These are phyloP conservation scores for Thymus mandschuricus DNA, from an alignment of 257 asterid genomes.

Conservation along the genomic window DNA sequence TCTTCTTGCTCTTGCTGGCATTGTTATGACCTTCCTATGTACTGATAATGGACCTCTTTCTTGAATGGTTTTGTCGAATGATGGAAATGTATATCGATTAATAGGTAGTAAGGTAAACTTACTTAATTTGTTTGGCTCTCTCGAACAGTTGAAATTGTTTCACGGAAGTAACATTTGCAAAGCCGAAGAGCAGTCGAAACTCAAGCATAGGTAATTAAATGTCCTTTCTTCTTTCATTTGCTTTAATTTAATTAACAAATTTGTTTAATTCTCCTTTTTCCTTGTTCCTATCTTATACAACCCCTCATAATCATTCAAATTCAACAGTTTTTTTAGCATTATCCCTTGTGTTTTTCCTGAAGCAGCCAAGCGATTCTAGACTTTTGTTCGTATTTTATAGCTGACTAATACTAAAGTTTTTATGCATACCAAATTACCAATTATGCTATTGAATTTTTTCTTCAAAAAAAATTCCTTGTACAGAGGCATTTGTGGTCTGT, in stretches of 20 bases:
- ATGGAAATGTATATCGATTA: slow-evolving; percentile 3
- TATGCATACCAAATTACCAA: no score
- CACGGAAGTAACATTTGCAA: slow-evolving; percentile 90
- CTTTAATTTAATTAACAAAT: neutral
- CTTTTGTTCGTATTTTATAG: neutral
- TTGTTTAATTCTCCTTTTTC: neutral
- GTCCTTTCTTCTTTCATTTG: neutral
- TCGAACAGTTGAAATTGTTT: slow-evolving; percentile 83
- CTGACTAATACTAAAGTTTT: neutral
- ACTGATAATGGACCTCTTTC: neutral
- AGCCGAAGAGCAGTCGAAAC: slow-evolving; percentile 99
- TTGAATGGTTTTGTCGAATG: neutral
- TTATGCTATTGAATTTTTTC: no score
- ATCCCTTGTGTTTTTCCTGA: neutral
- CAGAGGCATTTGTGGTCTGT: slow-evolving; percentile 98
- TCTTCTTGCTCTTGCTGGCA: neutral
- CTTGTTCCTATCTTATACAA: no score
- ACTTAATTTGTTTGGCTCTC: slow-evolving; percentile 28
- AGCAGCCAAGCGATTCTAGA: neutral
- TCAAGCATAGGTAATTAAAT: slow-evolving; percentile 81
- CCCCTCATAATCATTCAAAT: neutral
- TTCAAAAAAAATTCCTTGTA: neutral
- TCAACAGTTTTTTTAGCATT: neutral
- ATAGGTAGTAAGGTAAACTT: slow-evolving; percentile 8
- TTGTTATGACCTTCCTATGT: neutral